Conservation (phyloP, 495 filamentous ascomycete genomes). For the Aspergillus ostianus region DNA sequence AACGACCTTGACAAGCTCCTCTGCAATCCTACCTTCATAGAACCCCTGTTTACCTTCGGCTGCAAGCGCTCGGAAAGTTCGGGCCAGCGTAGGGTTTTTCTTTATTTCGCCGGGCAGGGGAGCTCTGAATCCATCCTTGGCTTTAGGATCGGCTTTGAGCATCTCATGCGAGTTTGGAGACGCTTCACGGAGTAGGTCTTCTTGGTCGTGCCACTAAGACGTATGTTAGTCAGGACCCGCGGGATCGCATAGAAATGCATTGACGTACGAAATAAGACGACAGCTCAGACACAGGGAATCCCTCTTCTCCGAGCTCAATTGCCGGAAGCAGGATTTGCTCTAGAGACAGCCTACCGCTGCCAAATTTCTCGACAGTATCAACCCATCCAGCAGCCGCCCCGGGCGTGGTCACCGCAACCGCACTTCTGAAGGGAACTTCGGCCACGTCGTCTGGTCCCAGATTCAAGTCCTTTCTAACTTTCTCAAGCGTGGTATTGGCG, state of each 20-base stretch:
- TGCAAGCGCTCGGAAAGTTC: slow-evolving; percentile 78
- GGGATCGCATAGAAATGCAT: neutral
- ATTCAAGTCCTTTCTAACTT: slow-evolving; percentile 66
- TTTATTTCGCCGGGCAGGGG: slow-evolving; percentile 85
- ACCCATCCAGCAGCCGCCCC: slow-evolving; percentile 94
- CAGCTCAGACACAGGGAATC: slow-evolving; percentile 84
- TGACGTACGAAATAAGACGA: slow-evolving; percentile 66
- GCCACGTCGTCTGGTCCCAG: slow-evolving; percentile 59
- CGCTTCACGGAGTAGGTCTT: slow-evolving; percentile 58
- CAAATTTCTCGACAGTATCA: slow-evolving; percentile 87
- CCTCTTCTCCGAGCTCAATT: slow-evolving; percentile 82
- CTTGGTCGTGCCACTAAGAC: slow-evolving; percentile 63
- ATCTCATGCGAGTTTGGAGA: slow-evolving; percentile 85
- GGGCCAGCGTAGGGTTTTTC: slow-evolving; percentile 77
- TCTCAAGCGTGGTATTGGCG: slow-evolving; percentile 63
- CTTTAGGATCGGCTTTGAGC: slow-evolving; percentile 68
- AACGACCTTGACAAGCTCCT: slow-evolving; percentile 74
- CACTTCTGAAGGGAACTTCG: slow-evolving; percentile 70
- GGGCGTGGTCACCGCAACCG: slow-evolving; percentile 80
- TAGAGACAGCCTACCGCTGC: slow-evolving; percentile 78
- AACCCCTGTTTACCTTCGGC: slow-evolving; percentile 85
- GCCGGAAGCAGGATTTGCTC: slow-evolving; percentile 79
- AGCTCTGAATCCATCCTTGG: slow-evolving; percentile 63
- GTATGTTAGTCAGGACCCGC: neutral
- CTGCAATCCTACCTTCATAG: slow-evolving; percentile 80